Evolutionary conservation across 805 yeast species (phyloP).

Genomic region (Kodamaea kaohsiungensis): DNA sequence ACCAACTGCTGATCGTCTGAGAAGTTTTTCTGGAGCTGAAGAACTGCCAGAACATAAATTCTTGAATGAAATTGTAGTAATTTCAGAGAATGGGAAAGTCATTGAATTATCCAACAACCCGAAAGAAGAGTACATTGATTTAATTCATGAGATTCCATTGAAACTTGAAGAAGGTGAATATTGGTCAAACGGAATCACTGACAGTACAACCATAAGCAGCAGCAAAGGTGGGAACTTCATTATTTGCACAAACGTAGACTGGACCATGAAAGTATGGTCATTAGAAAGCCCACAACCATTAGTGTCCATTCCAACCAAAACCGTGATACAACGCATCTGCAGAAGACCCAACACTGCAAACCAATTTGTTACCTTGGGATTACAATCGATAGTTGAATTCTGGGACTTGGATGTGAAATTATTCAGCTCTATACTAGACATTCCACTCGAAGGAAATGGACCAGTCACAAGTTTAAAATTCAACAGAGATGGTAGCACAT

Average conservation of each 20-base stretch:
- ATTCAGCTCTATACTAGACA: constrained; percentile 18
- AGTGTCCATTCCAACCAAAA: constrained; percentile 20
- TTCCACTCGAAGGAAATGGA: constrained; percentile 11
- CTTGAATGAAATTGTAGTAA: constrained; percentile 21
- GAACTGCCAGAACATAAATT: constrained; percentile 16
- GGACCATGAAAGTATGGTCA: constrained; percentile 25
- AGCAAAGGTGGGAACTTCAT: constrained; percentile 7
- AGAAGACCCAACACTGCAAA: constrained; percentile 18
- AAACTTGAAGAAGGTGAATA: constrained; percentile 7
- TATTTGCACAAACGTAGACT: constrained; percentile 23
- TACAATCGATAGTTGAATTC: constrained; percentile 21
- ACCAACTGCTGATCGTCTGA: neutral
- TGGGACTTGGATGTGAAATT: constrained; percentile 30
- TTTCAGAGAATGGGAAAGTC: constrained; percentile 20
- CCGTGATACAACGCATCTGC: constrained; percentile 19
- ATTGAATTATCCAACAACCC: constrained; percentile 19
- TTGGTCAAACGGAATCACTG: constrained; percentile 6
- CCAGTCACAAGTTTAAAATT: constrained; percentile 15
- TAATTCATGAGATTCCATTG: constrained; percentile 6
- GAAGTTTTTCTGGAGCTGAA: neutral
- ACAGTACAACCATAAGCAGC: constrained; percentile 5
- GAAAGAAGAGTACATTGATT: constrained; percentile 14
- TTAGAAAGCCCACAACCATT: constrained; percentile 12
- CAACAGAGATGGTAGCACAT: constrained; percentile 17
- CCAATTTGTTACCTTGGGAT: constrained; percentile 30